A percentile compares a stretch with the other conserved stretches of the same genome.
phyloP scores from a whole-genome alignment of 129 eudicot species.

The Flaveria sonorensis region DNA sequence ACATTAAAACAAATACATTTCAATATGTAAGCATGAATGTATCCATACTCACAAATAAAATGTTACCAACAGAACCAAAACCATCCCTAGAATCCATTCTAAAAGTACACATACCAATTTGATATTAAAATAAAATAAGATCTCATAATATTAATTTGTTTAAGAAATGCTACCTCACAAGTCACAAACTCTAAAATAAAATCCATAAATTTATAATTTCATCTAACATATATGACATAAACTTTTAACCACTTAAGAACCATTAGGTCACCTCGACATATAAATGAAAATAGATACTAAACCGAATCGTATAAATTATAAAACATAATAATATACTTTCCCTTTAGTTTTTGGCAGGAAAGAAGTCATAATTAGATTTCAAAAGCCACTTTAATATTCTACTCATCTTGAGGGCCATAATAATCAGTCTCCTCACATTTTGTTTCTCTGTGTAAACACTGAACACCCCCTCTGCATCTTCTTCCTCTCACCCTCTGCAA shows the following conservation, averaged over 20 bases:
- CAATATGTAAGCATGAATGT: too few species aligned
- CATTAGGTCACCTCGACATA: too few species aligned
- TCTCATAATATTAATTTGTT: not conserved
- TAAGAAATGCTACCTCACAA: too few species aligned
- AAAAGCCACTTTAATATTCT: conserved; percentile 30
- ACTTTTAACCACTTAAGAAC: too few species aligned
- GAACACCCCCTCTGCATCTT: not conserved
- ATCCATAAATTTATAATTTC: too few species aligned
- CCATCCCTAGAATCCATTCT: too few species aligned
- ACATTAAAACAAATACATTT: too few species aligned
- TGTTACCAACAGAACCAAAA: too few species aligned
- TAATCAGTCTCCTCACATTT: conserved; percentile 7
- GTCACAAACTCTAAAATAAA: too few species aligned
- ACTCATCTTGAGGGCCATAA: conserved; percentile 25
- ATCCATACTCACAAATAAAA: too few species aligned
- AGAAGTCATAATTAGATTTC: not conserved
- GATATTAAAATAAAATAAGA: not conserved
- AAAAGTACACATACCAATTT: too few species aligned
- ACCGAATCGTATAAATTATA: not conserved
- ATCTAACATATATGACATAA: too few species aligned
- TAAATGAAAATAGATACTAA: not conserved
- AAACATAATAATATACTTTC: not conserved
- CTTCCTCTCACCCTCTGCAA: not conserved
- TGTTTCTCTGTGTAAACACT: not conserved
- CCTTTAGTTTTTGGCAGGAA: not conserved